Conservation (phyloP, 2,329 filamentous ascomycete species). For the Botrytis tulipae region DNA sequence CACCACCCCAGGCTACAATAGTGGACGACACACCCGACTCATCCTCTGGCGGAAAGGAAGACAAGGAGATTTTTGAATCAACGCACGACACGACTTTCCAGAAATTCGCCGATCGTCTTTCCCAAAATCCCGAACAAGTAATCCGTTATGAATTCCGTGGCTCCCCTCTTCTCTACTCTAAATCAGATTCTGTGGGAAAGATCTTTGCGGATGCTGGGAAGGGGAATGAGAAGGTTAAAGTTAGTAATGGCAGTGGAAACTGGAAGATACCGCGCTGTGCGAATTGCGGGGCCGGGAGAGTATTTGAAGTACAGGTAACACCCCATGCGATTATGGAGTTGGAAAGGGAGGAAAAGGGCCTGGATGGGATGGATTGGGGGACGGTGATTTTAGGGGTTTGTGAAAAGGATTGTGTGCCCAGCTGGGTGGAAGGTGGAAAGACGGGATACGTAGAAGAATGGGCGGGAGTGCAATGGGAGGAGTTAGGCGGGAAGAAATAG, state of each 20-base stretch:
- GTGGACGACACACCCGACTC: slow-evolving; percentile 48
- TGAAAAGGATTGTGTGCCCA: slow-evolving; percentile 69
- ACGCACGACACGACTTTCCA: slow-evolving; percentile 74
- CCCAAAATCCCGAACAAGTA: slow-evolving; percentile 79
- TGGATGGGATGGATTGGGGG: slow-evolving; percentile 97
- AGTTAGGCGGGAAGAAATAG: slow-evolving; percentile 45
- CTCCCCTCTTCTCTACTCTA: slow-evolving; percentile 74
- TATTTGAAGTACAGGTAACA: slow-evolving; percentile 90
- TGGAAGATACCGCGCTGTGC: slow-evolving; percentile 68
- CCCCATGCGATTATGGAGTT: slow-evolving; percentile 87
- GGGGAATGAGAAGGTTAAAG: slow-evolving; percentile 31
- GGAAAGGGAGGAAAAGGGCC: slow-evolving; percentile 68
- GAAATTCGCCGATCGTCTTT: slow-evolving; percentile 73
- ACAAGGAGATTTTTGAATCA: slow-evolving; percentile 71
- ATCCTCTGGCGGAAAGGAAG: slow-evolving; percentile 51
- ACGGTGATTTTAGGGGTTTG: slow-evolving; percentile 88
- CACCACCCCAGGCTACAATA: slow-evolving; percentile 48
- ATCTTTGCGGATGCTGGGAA: slow-evolving; percentile 45
- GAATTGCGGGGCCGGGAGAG: slow-evolving; percentile 70
- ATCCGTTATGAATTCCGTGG: slow-evolving; percentile 79
- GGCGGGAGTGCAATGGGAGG: slow-evolving; percentile 98
- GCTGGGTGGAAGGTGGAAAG: slow-evolving; percentile 53
- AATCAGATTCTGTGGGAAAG: slow-evolving; percentile 70
- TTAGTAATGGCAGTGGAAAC: slow-evolving; percentile 22
- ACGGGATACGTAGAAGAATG: slow-evolving; percentile 88